Evolutionary conservation across 495 filamentous ascomycete species (phyloP).

Genomic region (Xylaria bambusicola): DNA sequence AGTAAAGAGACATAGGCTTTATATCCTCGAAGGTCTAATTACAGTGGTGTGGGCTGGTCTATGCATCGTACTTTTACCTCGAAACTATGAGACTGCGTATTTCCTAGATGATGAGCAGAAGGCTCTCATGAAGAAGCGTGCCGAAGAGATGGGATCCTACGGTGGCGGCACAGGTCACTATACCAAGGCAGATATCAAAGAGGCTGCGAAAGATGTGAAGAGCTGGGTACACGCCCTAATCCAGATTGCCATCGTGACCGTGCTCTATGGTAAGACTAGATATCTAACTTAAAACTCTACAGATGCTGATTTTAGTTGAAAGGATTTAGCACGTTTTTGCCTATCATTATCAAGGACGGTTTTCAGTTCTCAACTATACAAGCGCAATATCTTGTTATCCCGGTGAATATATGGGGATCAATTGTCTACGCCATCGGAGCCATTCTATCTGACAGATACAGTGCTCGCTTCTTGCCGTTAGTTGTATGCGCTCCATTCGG

Average conservation of each 20-base stretch:
- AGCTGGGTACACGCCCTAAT: slow-evolving; percentile 61
- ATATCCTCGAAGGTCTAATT: slow-evolving; percentile 42
- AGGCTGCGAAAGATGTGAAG: slow-evolving; percentile 56
- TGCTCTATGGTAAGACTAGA: slow-evolving; percentile 57
- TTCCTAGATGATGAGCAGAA: slow-evolving; percentile 62
- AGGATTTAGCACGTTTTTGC: slow-evolving; percentile 69
- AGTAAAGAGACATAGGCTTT: slow-evolving; percentile 29
- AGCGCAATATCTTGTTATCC: slow-evolving; percentile 70
- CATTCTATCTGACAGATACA: slow-evolving; percentile 58
- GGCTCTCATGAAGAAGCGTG: slow-evolving; percentile 47
- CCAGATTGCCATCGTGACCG: slow-evolving; percentile 65
- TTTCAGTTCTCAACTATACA: slow-evolving; percentile 63
- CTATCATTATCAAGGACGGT: slow-evolving; percentile 69
- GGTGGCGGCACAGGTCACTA: slow-evolving; percentile 62
- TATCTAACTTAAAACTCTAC: too few relatives aligned
- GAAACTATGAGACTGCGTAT: slow-evolving; percentile 41
- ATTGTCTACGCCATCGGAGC: slow-evolving; percentile 61
- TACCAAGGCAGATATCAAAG: slow-evolving; percentile 45
- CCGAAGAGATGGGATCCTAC: slow-evolving; percentile 53
- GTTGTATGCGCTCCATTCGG: slow-evolving; percentile 56
- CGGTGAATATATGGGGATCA: slow-evolving; percentile 66
- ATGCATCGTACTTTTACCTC: slow-evolving; percentile 38
- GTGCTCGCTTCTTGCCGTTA: slow-evolving; percentile 58
- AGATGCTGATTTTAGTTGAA: background rate
- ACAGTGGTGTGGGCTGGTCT: slow-evolving; percentile 34